Base-by-base conservation (phyloP, 2,329 filamentous ascomycete genomes). In the Xylariaceae sp. region DNA sequence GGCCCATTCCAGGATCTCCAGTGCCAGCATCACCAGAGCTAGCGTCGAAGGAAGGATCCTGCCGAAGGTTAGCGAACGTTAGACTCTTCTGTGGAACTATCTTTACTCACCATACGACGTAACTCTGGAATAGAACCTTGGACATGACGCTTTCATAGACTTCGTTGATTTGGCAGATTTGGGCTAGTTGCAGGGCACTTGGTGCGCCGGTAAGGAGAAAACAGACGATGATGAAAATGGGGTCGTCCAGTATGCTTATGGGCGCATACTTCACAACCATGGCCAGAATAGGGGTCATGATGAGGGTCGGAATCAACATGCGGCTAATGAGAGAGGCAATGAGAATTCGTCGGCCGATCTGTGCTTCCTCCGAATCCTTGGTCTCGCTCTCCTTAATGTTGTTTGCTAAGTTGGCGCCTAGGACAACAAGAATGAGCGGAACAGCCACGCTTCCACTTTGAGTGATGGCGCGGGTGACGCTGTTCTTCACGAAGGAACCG, bases 121-220 rank as follows among this genome's bases (percentile, higher is more conserved):
- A 96, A 76, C 93, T 97, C 78, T 97, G 93, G 79, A 97, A 96
- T 54, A 97, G 77, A 58, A 99, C 82, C 73, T 86, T 89, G 63
- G 90, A 89, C 92, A 99, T 97, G 53, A 94, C 91, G 15, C 88
- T 86, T 79, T 97, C 93, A 74, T 91, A 99, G 8, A 99, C 94
- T 64, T 88, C 88, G 75, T 99, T 99, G 77, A 97, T 89, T 80
- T 97, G 94, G 77, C 94, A 99, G 62, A 99, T 99, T 77, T 99
- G 94, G 5, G 94, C 93, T 70, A 99, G 78, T 76, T 99, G 94
- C 64, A 99, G 80, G 30, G 94, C 94, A 64, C 89, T 95, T 4
- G 94, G 94, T 2, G 94, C 94, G 41, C 94, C 94, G 0, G 91
- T 93, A 66, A 99, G 88, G 65, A 99, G 80, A 82, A 97, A 99